A percentile compares a stretch with the other conserved stretches of the same genome.
Conservation (phyloP, 306 rosid genomes). For the Adenanthera pavonina region DNA sequence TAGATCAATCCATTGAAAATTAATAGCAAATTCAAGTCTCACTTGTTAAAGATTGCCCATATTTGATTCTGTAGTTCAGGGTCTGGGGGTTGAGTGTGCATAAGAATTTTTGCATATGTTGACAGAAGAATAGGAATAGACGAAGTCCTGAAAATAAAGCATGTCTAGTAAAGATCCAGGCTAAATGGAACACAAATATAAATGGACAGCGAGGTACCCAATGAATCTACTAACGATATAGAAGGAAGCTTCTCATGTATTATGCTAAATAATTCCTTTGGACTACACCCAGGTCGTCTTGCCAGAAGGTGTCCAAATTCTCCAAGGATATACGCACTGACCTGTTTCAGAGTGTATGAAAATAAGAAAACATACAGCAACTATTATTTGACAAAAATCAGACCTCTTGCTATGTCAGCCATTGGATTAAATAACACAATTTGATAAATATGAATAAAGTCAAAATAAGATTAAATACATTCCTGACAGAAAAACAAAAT, state of each 20-base stretch:
- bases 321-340: conserved; percentile 95
- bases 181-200: conserved; percentile 16
- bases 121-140: conserved; percentile 94
- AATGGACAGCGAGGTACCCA: conserved; percentile 19
- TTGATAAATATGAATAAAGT: conserved; percentile 30
- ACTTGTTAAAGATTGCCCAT: conserved; percentile 95
- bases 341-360: conserved; percentile 68
- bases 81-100: conserved; percentile 98
- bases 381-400: conserved; percentile 1
- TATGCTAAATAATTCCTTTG: conserved; percentile 80
- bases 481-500: not conserved
- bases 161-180: conserved; percentile 35
- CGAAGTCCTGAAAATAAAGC: conserved; percentile 71
- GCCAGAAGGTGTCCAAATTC: conserved; percentile 98
- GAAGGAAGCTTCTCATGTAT: conserved; percentile 99
- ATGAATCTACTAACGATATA: conserved; percentile 73
- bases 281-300: conserved; percentile 91
- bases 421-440: conserved; percentile 31
- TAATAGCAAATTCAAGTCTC: conserved; percentile 49
- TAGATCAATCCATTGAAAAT: conserved; percentile 27
- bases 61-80: conserved; percentile 95
- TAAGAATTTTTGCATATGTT: conserved; percentile 95
- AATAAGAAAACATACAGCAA: conserved; percentile 29
- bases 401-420: conserved; percentile 27
- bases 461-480: conserved; percentile 31